Base-by-base conservation (phyloP, 345 rosid species). In the Turritis glabra region DNA sequence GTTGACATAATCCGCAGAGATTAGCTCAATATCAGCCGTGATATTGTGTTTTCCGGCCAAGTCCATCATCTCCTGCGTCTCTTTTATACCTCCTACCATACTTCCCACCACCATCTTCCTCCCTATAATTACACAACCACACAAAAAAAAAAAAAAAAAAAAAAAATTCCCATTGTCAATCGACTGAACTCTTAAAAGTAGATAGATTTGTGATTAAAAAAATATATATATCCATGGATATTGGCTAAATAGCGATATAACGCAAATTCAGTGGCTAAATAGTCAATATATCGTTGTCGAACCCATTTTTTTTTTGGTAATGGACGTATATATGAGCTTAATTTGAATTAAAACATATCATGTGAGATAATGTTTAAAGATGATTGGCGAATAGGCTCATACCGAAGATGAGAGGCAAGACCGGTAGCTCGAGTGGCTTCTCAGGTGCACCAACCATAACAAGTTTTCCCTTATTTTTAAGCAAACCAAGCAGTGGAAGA, bases 51-150 rank as follows among this genome's bases (percentile, higher is more conserved):
- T 73, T 2, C 83, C 90, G 2, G 88, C 87, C 51, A 88, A 67
- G 48, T 88, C 74, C 1, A 85, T 3, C 90, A 81, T 85, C 67
- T 85, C 89, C 57, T 84, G 88, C n/a, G 85, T 85, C 75, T 88
- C 92, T 19, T 81, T 77, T 73, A 86, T 70, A 25, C 90, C 88
- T 52, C 90, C 92, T 11, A 79, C 37, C 46, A 46, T 25, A 32
- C 85, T 84, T 2, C 88, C 92, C 7, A 40, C 82, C 2, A 84
- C 73, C 17, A 56, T 70, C 58, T 86, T 88, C 79, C 85, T 71
- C 69, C 83, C 88, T 87, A 69, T 17, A 48, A n/a, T 19, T 14
- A 52, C 43, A 63, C 48, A 54, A 26, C 40, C 35, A 43, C 21
- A 17, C 7, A 3, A 8, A n/a, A 1, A 13, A 14, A 14, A 14